Base-by-base conservation (phyloP, 1,284 basidiomycete species). In the Rhodotorula glutinis region DNA sequence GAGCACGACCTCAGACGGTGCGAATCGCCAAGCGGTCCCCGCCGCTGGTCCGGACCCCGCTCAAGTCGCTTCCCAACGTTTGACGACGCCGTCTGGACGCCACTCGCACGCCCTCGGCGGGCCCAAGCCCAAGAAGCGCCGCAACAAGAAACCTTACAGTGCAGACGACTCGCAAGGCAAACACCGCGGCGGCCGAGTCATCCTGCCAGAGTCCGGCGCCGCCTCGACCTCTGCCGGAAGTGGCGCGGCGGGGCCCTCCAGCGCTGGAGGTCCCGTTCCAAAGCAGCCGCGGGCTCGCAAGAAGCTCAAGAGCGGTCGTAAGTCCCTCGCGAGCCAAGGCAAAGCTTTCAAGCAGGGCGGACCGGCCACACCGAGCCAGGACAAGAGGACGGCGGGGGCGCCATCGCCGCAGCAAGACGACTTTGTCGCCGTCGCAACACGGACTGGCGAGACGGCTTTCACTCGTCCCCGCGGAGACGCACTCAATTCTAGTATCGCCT, bases 401-500 rank as follows among this genome's bases (percentile, higher is more conserved):
- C 33, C 33, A 38, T 11, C 33, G 33, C 33, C 25, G 21, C 41
- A 25, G 27, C 21, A n/a, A 5, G 59, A 60, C 14, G 41, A 52
- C 17, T 47, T 27, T n/a, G 7, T 16, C 49, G 17, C 33, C 58
- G 49, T 43, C 21, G 27, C n/a, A 33, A 21, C 25, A 5, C 38
- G 10, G 14, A 23, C 16, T 19, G 53, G 53, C n/a, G n/a, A 33
- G 17, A 8, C 54, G n/a, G 23, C 53, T 43, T 54, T 61, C 53
- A 61, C 52, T 27, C 33, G 52, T 23, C 14, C 41, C 16, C 60
- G 60, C 53, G 30, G 41, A 7, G 43, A 25, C 16, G 59, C 30
- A 1, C 54, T 61, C 41, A 38, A 52, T 19, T 29, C 40, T 19
- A 57, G 49, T 9, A 61, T 65, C 51, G 25, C 29, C 5, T 30